A percentile compares a stretch with the other conserved stretches of the same genome.
phyloP scores from a whole-genome alignment of 176 grass and related monocot species.

The Oryza longistaminata region DNA sequence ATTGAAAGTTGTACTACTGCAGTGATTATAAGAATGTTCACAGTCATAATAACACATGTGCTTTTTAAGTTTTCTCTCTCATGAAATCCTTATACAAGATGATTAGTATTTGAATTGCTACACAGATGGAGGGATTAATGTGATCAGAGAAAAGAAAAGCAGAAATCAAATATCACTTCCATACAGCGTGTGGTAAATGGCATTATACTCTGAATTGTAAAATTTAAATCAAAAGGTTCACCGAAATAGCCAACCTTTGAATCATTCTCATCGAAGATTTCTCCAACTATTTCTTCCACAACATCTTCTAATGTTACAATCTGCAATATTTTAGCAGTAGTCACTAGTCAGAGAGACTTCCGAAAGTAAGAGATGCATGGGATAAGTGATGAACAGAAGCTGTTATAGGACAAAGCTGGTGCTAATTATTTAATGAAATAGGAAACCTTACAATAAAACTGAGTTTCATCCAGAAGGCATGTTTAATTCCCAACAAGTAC shows the following conservation, averaged over 20 bases:
- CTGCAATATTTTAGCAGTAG: slow-evolving; percentile 38
- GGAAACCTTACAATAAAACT: not conserved
- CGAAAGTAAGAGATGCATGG: not conserved
- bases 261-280: slow-evolving; percentile 99
- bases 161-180: not conserved
- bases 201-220: slow-evolving; percentile 10
- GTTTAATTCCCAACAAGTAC: not conserved
- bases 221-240: not conserved
- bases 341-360: slow-evolving; percentile 30
- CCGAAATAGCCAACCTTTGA: slow-evolving; percentile 76
- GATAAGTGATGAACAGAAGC: slow-evolving; percentile 4
- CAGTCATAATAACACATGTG: not conserved
- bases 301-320: slow-evolving; percentile 99
- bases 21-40: not conserved
- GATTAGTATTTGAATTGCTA: not conserved
- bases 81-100: not conserved
- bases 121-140: not conserved
- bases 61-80: slow-evolving; percentile 19
- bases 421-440: not conserved
- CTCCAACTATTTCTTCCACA: slow-evolving; percentile 99
- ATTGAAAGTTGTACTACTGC: not conserved
- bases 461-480: not conserved
- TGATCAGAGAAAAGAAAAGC: not conserved
- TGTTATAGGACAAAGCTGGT: slow-evolving; percentile 3
- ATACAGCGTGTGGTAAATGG: slow-evolving; percentile 10